Base-by-base conservation (phyloP, 306 rosid species). In the Cyamopsis tetragonoloba region DNA sequence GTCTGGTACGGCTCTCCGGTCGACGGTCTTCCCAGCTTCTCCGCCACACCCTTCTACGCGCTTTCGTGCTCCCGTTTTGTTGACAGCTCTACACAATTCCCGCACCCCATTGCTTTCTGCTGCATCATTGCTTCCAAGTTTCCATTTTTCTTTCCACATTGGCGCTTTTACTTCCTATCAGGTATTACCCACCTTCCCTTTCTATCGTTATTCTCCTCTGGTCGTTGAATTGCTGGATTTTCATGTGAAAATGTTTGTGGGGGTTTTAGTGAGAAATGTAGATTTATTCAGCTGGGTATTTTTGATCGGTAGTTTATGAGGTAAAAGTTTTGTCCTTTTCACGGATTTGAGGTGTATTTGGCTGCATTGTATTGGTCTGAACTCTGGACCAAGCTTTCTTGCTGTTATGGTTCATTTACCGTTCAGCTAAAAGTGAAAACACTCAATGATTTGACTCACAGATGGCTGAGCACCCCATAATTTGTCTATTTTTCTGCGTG, bases 71-170 rank as follows among this genome's bases (percentile, higher is more conserved):
- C n/a, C n/a, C n/a, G n/a, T n/a, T n/a, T n/a, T n/a, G n/a, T n/a
- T n/a, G n/a, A n/a, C n/a, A n/a, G n/a, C n/a, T n/a, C n/a, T n/a
- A n/a, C n/a, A 35, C 41, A 35, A 7, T 35, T 35, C 41, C 41
- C 4, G 35, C 3, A 12, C 23, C 60, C 34, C 42, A 34, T 37
- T 60, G 0, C 27, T 32, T 24, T 43, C 67, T 35, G 3, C 14
- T 38, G 17, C 58, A 27, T 27, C 13, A 12, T 20, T 35, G 10
- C 7, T 42, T 44, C 62, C 46, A 55, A 47, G 8, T 26, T 26
- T 43, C 58, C 47, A 50, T 50, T 37, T 68, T 72, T 20, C 75
- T 46, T 18, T 32, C 34, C 67, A 20, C 86, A 81, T 83, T 88
- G 74, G 62, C 70, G 38, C 69, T 58, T 70, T 55, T 50, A 13